A percentile compares a stretch with the other conserved stretches of the same genome.
Conservation (phyloP, 2,329 filamentous ascomycete species). For the Stenocarpella maydis region DNA sequence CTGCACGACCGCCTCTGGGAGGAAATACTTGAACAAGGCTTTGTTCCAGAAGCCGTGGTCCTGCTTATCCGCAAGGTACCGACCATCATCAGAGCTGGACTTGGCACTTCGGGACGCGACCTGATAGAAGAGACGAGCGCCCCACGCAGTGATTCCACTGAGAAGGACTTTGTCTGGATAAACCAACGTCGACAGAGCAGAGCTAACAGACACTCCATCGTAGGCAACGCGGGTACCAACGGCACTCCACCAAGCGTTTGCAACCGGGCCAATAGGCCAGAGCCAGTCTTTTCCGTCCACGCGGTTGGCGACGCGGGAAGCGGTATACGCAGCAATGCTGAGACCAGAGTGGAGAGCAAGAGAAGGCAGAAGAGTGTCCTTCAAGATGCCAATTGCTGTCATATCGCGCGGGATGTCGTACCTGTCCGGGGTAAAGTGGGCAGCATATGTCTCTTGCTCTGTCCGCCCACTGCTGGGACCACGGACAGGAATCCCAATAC, state of each 20-base stretch:
- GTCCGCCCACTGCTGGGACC: conserved; percentile 13
- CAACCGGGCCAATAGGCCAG: conserved; percentile 62
- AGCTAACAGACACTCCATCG: conserved; percentile 53
- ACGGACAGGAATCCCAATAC: conserved; percentile 31
- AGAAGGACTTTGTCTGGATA: conserved; percentile 65
- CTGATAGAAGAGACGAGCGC: conserved; percentile 62
- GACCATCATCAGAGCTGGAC: conserved; percentile 62
- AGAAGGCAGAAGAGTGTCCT: conserved; percentile 62
- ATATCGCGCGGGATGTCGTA: conserved; percentile 32
- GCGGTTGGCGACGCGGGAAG: conserved; percentile 59
- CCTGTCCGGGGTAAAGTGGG: conserved; percentile 31
- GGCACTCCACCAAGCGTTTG: conserved; percentile 68
- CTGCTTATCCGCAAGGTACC: conserved; percentile 61
- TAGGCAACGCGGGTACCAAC: conserved; percentile 59
- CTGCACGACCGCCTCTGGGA: conserved; percentile 66
- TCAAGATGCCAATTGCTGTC: conserved; percentile 56
- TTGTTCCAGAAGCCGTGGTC: conserved; percentile 64
- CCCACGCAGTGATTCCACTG: conserved; percentile 65
- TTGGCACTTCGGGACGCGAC: conserved; percentile 57
- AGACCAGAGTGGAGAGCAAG: conserved; percentile 61
- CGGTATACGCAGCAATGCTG: conserved; percentile 59
- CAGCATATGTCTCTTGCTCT: conserved; percentile 33
- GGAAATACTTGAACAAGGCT: conserved; percentile 60
- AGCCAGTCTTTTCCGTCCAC: conserved; percentile 68
- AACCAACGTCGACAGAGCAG: conserved; percentile 56